Base-by-base conservation (phyloP, 352 stramenopile species). In the Phytophthora podocarpi region DNA sequence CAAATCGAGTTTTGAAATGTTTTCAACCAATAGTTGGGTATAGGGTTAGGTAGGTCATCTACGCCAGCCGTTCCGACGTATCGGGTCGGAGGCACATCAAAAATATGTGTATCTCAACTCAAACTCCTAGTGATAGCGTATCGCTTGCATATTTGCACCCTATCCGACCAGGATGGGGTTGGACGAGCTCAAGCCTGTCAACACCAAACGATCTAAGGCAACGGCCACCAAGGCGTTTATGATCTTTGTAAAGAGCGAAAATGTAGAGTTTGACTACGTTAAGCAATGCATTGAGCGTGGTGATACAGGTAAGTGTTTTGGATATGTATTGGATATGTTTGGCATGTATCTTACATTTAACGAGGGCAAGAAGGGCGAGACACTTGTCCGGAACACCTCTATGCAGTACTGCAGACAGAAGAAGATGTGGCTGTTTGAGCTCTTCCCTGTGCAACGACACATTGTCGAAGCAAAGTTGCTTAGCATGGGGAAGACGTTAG, bases 131-230 rank as follows among this genome's bases (percentile, higher is more conserved):
- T 52, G 1, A 7, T 15, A 27, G 8, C 35, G 41, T 53, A 69
- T 59, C 53, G 59, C n/a, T 59, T 51, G 9, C 52, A 64, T 63
- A 69, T 64, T 54, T 70, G 54, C 54, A 30, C 10, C 2, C 7
- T 34, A n/a, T n/a, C n/a, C n/a, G n/a, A 34, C 39, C 20, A 61
- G 35, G 31, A 71, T 67, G 48, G 37, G 39, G 4, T 40, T 71
- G 16, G 26, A 31, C 15, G 55, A 71, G 37, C 55, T 71, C n/a
- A 58, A 57, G 34, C 40, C 47, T 36, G 40, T 39, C 6, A 58
- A 58, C 42, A 65, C 48, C 0, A 62, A 52, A 13, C 43, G 45
- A 23, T 24, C 40, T 7, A 48, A 68, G n/a, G 35, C 13, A 6
- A 59, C 49, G 28, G 30, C 45, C 13, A 41, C 47, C 18, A 61